A percentile compares a stretch with the other conserved stretches of the same genome.
phyloP scores from a whole-genome alignment of 352 stramenopile species.

The Globisporangium ultimum region DNA sequence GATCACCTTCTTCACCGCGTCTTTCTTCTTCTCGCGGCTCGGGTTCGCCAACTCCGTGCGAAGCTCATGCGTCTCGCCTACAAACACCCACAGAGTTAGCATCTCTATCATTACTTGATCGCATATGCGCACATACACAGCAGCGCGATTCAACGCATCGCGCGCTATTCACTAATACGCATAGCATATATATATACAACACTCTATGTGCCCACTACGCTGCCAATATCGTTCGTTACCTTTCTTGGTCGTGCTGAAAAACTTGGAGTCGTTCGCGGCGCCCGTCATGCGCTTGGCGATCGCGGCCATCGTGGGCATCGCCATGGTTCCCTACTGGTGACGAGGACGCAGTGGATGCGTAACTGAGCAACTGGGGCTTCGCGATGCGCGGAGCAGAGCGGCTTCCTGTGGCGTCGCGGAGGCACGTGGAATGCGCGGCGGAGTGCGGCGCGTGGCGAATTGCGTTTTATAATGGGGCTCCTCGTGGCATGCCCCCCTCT shows the following conservation, averaged over 20 bases:
- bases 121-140: not conserved
- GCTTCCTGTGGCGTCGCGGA: no score
- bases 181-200: not conserved
- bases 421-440: not conserved
- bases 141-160: no score
- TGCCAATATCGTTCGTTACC: constrained; percentile 23
- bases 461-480: not conserved
- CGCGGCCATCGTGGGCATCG: constrained; percentile 85
- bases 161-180: no score
- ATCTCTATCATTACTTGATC: not conserved
- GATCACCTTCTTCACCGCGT: constrained; percentile 99
- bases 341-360: no score
- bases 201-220: no score
- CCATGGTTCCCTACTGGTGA: constrained; percentile 27
- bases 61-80: constrained; percentile 96
- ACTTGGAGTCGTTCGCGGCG: constrained; percentile 95
- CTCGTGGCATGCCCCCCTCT: constrained; percentile 7
- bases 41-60: constrained; percentile 96
- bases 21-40: constrained; percentile 97
- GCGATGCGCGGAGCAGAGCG: no score
- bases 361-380: no score
- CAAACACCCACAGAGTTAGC: not conserved
- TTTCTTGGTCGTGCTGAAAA: constrained; percentile 99
- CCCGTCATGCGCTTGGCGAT: constrained; percentile 87
- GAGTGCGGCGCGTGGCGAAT: not conserved